Percentiles rank a stretch among this genome's conserved stretches.
Conservation (phyloP, 805 yeast genomes). For the Saccharomycopsis lassenensis region DNA sequence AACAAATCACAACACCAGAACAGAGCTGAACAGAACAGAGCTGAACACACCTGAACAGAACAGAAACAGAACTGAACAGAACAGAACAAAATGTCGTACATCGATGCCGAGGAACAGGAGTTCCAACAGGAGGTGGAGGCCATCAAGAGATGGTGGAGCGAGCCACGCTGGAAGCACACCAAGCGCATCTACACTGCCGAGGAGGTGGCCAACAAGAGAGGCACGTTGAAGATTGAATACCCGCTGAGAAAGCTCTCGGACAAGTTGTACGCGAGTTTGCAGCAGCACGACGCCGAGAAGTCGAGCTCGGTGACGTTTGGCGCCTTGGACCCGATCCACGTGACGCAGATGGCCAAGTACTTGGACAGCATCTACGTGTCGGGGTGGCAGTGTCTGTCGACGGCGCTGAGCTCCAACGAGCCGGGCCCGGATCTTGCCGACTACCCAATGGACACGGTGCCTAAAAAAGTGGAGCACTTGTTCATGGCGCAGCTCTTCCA, state of each 20-base stretch:
- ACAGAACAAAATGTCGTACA: conserved; percentile 34
- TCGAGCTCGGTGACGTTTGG: conserved; percentile 87
- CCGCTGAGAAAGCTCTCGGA: conserved; percentile 75
- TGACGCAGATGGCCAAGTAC: conserved; percentile 93
- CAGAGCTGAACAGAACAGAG: not conserved
- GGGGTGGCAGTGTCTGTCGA: conserved; percentile 98
- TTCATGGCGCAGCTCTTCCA: conserved; percentile 96
- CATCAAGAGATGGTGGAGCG: conserved; percentile 83
- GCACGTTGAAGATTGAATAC: conserved; percentile 60
- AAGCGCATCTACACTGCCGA: conserved; percentile 82
- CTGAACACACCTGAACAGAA: not conserved
- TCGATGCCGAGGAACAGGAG: conserved; percentile 49
- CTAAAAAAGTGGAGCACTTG: conserved; percentile 94
- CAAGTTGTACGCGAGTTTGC: conserved; percentile 61
- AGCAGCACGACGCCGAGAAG: conserved; percentile 60
- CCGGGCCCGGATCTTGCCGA: conserved; percentile 98
- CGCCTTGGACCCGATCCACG: conserved; percentile 92
- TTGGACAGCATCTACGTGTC: conserved; percentile 87
- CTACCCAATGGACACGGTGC: conserved; percentile 97
- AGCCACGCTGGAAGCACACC: conserved; percentile 84
- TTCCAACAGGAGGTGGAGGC: conserved; percentile 62
- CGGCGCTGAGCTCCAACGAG: conserved; percentile 95
- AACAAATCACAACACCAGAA: too few relatives aligned
- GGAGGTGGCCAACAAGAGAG: conserved; percentile 84
- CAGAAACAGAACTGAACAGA: not conserved